Base-by-base conservation (phyloP, 2,329 filamentous ascomycete genomes). In the Aspergillus luchuensis region DNA sequence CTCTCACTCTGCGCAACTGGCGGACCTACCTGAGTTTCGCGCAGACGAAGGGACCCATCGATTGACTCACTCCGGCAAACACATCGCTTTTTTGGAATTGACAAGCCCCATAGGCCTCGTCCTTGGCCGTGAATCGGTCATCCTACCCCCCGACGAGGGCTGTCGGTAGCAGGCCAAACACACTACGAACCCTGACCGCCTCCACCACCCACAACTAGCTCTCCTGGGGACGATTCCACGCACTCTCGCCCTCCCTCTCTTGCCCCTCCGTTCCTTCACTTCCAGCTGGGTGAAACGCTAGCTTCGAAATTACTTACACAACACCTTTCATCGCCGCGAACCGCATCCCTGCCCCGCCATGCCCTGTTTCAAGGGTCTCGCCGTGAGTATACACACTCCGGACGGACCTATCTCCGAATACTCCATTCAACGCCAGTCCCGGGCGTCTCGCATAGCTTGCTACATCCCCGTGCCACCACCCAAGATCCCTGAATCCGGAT, bases 341-440 rank as follows among this genome's bases (percentile, higher is more conserved):
- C 38, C 28, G 36, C 43, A 43, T 33, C 43, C 38, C 33, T 49
- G 45, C 59, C 56, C 58, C 72, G 71, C 52, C 68, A 91, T 91
- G 95, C 95, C 95, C 82, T 98, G 93, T 87, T 99, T 98, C 83
- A 96, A 98, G 84, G 95, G 95, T 80, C 92, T 99, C 80, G 94
- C 95, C 72, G 94, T 98, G 76, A 96, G 91, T 85, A 96, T 98
- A 77, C 95, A 99, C 81, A 88, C 87, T 48, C 85, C 92, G 69
- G 83, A 86, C 68, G 87, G 87, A 48, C 93, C 95, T 67, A 87
- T 99, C 67, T 84, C 92, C 64, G 95, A 99, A 80, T 89, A 96
- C 81, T 94, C 93, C 71, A 90, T 98, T 70, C 94, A 98, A 81
- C 95, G 92, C 76, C 92, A 97, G 79, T 92, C 91, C 60, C 90